These are phyloP conservation scores for Primulina huaijiensis DNA, from an alignment of 257 asterid species.

Conservation along the genomic window DNA sequence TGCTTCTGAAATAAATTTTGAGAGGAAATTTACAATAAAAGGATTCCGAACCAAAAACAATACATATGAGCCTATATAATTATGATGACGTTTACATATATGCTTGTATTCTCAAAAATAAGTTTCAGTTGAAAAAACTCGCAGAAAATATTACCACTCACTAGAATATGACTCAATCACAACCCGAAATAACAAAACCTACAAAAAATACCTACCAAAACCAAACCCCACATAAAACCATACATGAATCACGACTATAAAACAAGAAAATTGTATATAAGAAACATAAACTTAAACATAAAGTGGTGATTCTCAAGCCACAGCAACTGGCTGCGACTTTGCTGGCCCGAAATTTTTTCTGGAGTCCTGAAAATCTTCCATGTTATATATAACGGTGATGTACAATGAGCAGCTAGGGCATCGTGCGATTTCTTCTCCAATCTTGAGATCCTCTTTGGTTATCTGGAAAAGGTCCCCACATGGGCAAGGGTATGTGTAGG, in stretches of 20 bases:
- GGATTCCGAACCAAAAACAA: too few relatives aligned
- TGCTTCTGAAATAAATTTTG: too few relatives aligned
- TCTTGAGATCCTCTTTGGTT: conserved; percentile 67
- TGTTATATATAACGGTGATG: conserved; percentile 75
- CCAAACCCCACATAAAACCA: not conserved
- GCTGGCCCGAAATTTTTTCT: conserved; percentile 43
- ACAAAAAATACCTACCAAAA: not conserved
- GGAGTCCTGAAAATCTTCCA: conserved; percentile 68
- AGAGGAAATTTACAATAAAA: too few relatives aligned
- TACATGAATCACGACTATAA: not conserved
- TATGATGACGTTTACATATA: too few relatives aligned
- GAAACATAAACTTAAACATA: not conserved
- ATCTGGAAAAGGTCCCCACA: conserved; percentile 94
- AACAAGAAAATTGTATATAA: not conserved
- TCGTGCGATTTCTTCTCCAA: conserved; percentile 87
- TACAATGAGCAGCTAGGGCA: conserved; percentile 96
- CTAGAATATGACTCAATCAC: not conserved
- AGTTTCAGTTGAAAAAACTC: too few relatives aligned
- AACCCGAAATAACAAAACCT: not conserved
- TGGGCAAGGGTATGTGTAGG: conserved; percentile 90
- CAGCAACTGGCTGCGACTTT: not conserved
- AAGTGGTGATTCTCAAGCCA: conserved; percentile 46
- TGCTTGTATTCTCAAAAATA: too few relatives aligned
- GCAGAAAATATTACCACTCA: too few relatives aligned
- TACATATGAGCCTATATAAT: too few relatives aligned